Evolutionary conservation across 352 stramenopile species (phyloP), one percentile per base, ranked within the genome.

Genomic region (Pythium sp.): DNA sequence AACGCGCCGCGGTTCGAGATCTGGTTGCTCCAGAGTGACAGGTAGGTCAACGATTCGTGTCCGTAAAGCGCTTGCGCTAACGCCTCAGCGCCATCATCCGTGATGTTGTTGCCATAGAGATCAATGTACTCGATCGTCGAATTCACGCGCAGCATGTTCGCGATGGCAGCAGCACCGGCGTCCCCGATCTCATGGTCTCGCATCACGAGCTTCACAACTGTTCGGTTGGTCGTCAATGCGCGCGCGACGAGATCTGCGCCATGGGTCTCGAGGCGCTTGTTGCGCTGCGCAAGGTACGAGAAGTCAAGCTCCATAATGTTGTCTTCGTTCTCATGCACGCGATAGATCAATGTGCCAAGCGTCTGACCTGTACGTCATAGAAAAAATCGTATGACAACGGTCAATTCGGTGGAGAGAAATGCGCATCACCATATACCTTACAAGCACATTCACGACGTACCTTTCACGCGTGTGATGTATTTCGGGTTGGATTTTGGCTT

Each of bases 81-180:
- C 32, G 77, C 78, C 36, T 89, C 70, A 3, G 64, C 83, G 20
- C 87, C 87, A 18, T 65, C 74, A 64, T 92, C 85, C 24, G 80
- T 79, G 67, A 94, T 92, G 30, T 75, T 71, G 71, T 93, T 93
- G 54, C 82, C 78, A 49, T 80, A 87, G 34, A 94, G 46, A 41
- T 93, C 82, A 61, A 94, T 66, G 58, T 81, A 81, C 69, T 91
- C 73, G 22, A 94, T 64, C 43, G 84, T 92, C 32, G 74, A 72
- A 72, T 92, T 94, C 65, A 72, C 75, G 56, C 83, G 84, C 55
- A 92, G 68, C 84, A 91, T 91, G 43, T 89, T 84, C 8, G 84
- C 80, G 41, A 94, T 78, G 32, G 84, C 84, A 9, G 77, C 62
- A 0, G 82, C 86, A 6, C 86, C 82, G 5, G 80, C 69, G 71